Evolutionary conservation across 306 rosid species (phyloP), one percentile per base, ranked within the genome.

Genomic region (Benincasa hispida): DNA sequence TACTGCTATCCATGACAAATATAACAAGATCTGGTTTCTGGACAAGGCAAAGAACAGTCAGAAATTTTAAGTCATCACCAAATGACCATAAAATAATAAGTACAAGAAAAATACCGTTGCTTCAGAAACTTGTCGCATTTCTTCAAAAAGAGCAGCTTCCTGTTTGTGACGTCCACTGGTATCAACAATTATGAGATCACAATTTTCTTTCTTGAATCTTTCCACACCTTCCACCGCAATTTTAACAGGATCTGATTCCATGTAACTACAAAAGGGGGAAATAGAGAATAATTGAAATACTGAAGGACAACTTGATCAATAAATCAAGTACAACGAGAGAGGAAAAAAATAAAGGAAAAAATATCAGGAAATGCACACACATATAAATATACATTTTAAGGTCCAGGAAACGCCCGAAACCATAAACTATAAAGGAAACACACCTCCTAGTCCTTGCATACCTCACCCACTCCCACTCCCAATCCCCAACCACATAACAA

Each of bases 91-190:
- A 50, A 63, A 67, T 50, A 61, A 57, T 11, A 50, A 81, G 76
- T 58, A 50, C 78, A 41, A 81, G 67, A 75, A 88, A 48, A 72
- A n/a, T 88, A 91, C 97, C 79, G 96, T 89, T 61, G 98, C 96
- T 88, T 89, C 93, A 12, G 97, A 86, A 86, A 91, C 92, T 88
- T 91, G 97, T 21, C 96, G 90, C 97, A 89, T 91, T 84, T 93
- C 98, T 84, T 93, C 98, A 85, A 87, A 93, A 80, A 93, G 95
- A 79, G 93, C 91, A 75, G 87, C 88, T 81, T 93, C 97, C 79
- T 91, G 98, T 75, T 89, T 88, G 86, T 93, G 97, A 65, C 92
- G 88, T 79, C 96, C 98, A 83, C 95, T 87, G 32, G 98, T 93
- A 76, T 91, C 98, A 79, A 91, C 96, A 82, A 91, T 87, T 78